phyloP scores from a whole-genome alignment of 2,329 filamentous ascomycete genomes.

The Waltergamsia citrina region DNA sequence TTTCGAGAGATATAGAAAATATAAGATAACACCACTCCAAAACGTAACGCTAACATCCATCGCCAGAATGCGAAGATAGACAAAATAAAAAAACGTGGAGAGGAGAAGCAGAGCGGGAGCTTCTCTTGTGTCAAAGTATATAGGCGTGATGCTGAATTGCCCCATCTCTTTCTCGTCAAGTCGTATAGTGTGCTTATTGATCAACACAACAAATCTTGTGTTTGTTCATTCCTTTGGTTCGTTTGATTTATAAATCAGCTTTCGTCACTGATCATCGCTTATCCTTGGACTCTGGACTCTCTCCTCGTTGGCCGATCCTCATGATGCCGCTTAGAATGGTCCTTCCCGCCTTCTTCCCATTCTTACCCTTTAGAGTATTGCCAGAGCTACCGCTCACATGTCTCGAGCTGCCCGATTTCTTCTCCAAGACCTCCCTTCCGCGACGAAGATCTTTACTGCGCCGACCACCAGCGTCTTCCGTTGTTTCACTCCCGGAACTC shows the following conservation, averaged over 20 bases:
- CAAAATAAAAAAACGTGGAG: too few relatives aligned
- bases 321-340: slow-evolving; percentile 34
- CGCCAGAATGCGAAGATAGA: too few relatives aligned
- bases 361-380: slow-evolving; percentile 22
- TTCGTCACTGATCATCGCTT: slow-evolving; percentile 1
- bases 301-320: slow-evolving; percentile 28
- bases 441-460: slow-evolving; percentile 21
- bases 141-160: too few relatives aligned
- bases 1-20: too few relatives aligned
- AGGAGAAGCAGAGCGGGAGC: too few relatives aligned
- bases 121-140: too few relatives aligned
- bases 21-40: too few relatives aligned
- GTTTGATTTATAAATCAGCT: not conserved
- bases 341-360: slow-evolving; percentile 29
- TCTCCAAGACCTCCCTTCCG: slow-evolving; percentile 16
- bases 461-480: slow-evolving; percentile 8
- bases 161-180: too few relatives aligned
- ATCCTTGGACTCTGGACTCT: slow-evolving; percentile 28
- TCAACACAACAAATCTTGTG: too few relatives aligned
- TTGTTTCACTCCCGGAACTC: slow-evolving; percentile 39
- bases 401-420: slow-evolving; percentile 15
- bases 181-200: too few relatives aligned
- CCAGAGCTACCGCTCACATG: slow-evolving; percentile 15
- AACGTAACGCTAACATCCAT: too few relatives aligned
- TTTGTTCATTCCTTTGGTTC: not conserved